These are phyloP conservation scores for Paradendryphiella salina DNA, from an alignment of 2,329 filamentous ascomycete genomes.

Conservation along the genomic window DNA sequence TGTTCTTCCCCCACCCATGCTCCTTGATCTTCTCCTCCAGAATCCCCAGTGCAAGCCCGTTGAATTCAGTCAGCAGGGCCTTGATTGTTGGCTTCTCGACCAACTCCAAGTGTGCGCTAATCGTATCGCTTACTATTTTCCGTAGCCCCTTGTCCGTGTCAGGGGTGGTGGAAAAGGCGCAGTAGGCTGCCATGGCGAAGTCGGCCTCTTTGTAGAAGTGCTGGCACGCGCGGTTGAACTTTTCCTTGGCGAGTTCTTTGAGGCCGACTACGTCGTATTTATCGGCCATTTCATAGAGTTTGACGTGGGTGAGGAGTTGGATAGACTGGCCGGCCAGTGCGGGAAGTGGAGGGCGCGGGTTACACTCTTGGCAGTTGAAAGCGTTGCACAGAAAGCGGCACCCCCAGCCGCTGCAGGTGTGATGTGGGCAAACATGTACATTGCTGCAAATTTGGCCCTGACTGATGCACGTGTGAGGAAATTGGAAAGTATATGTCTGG, in stretches of 20 bases:
- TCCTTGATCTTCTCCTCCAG: not conserved
- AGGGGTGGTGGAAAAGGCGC: not conserved
- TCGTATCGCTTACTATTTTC: accelerated
- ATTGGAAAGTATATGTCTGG: no score
- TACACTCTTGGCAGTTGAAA: not conserved
- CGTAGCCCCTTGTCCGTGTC: not conserved
- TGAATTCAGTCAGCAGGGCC: not conserved
- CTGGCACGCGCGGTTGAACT: not conserved
- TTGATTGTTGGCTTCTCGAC: not conserved
- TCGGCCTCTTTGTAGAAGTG: not conserved
- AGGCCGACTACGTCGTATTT: not conserved
- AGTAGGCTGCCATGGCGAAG: not conserved
- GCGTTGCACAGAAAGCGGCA: accelerated
- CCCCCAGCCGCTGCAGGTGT: not conserved
- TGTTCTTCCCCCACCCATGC: no score
- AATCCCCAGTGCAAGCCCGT: not conserved
- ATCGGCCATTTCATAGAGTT: constrained; percentile 4
- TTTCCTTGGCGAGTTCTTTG: not conserved
- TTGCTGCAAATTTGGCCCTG: no score
- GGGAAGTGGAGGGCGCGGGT: not conserved
- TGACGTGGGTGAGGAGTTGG: not conserved
- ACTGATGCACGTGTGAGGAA: not conserved
- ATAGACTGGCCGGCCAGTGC: not conserved
- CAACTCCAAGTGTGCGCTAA: not conserved
- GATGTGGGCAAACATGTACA: not conserved